Evolutionary conservation across 1,284 basidiomycete species (phyloP).

Genomic region (Ceraceosorus guamensis): DNA sequence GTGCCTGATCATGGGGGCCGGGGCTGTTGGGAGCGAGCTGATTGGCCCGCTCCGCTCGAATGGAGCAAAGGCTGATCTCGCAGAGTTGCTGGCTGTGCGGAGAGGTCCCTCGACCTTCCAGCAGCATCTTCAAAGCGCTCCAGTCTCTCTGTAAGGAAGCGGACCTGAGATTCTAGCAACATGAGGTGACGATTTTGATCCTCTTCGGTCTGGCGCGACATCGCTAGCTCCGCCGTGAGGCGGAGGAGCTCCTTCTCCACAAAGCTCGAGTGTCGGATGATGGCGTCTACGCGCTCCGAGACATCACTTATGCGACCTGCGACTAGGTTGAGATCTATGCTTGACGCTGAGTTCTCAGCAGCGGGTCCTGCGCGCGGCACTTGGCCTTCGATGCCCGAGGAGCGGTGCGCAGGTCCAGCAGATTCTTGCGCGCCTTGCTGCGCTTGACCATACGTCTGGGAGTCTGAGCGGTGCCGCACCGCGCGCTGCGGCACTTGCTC

Average conservation of each 20-base stretch:
- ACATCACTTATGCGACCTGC: conserved; percentile 28
- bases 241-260: conserved; percentile 32
- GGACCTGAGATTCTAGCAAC: conserved; percentile 3
- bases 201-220: conserved; percentile 13
- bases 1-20: too few species aligned
- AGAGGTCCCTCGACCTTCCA: too few species aligned
- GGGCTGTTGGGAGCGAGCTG: too few species aligned
- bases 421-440: too few species aligned
- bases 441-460: too few species aligned
- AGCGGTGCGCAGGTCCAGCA: not conserved
- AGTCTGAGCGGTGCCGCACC: too few species aligned
- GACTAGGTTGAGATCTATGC: too few species aligned
- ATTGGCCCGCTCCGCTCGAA: too few species aligned
- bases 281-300: conserved; percentile 39
- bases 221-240: conserved; percentile 27
- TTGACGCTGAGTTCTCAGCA: not conserved
- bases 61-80: too few species aligned
- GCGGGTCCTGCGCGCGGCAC: not conserved
- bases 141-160: not conserved
- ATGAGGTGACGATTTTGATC: conserved; percentile 1
- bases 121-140: too few species aligned
- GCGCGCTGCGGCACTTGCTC: too few species aligned
- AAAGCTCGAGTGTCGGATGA: conserved; percentile 40
- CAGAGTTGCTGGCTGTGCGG: too few species aligned
- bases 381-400: not conserved